Evolutionary conservation across 129 eudicot genomes (phyloP).

Genomic region (Deinandra increscens): DNA sequence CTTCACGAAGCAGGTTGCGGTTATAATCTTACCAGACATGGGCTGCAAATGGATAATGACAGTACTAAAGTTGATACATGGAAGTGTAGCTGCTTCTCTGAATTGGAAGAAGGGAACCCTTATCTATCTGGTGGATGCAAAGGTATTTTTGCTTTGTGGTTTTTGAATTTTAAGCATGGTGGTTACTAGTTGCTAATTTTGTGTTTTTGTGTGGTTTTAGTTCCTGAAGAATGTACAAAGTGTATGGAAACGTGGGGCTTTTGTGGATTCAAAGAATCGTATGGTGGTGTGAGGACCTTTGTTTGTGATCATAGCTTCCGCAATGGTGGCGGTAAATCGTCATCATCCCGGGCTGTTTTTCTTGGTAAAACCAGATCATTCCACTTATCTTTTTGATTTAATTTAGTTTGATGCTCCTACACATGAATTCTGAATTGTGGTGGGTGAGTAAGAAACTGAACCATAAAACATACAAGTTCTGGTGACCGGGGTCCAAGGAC

Average conservation of each 20-base stretch:
- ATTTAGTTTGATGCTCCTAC: neutral
- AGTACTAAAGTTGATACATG: neutral
- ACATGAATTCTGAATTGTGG: neutral
- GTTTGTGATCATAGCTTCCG: slow-evolving; percentile 16
- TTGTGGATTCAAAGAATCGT: slow-evolving; percentile 18
- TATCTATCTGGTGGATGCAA: slow-evolving; percentile 32
- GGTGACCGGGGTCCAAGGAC: too few relatives aligned
- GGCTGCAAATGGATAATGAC: neutral
- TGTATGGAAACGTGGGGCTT: slow-evolving; percentile 10
- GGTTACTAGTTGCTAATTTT: neutral
- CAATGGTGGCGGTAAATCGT: slow-evolving; percentile 22
- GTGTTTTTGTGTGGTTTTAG: slow-evolving; percentile 13
- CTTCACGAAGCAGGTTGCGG: slow-evolving; percentile 1
- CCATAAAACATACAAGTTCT: too few relatives aligned
- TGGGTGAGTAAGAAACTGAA: neutral
- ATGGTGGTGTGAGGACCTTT: slow-evolving; percentile 17
- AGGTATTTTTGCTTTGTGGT: slow-evolving; percentile 14
- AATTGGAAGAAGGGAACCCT: slow-evolving; percentile 36
- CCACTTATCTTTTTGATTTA: neutral
- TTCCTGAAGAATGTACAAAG: slow-evolving; percentile 29
- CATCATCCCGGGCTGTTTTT: slow-evolving; percentile 25
- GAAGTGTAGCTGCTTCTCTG: slow-evolving; percentile 21
- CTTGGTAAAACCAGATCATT: slow-evolving; percentile 19
- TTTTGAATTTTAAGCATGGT: neutral
- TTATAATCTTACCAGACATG: neutral